Percentiles rank a stretch among this genome's conserved stretches.
These are phyloP conservation scores for Alternaria viburni DNA, from an alignment of 2,329 filamentous ascomycete genomes.

Conservation along the genomic window DNA sequence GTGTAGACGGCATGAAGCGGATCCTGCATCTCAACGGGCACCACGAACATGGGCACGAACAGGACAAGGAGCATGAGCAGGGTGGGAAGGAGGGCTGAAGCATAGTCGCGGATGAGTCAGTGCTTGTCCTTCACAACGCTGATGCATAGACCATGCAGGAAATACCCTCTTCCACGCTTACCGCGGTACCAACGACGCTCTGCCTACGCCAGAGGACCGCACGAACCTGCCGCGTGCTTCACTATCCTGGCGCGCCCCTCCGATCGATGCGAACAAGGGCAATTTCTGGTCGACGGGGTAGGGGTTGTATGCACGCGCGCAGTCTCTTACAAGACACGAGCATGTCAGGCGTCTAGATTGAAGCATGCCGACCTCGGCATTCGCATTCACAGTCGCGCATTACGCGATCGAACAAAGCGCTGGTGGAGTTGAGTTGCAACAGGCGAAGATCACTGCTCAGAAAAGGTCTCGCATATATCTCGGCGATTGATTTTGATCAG, in stretches of 20 bases:
- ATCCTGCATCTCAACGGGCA: constrained; percentile 49
- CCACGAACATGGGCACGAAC: constrained; percentile 10
- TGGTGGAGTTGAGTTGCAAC: no score
- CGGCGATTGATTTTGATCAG: not conserved
- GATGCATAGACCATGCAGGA: not conserved
- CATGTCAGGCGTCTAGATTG: not conserved
- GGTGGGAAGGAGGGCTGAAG: constrained; percentile 17
- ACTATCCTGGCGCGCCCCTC: not conserved
- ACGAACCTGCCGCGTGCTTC: not conserved
- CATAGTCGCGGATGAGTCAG: not conserved
- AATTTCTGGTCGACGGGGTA: not conserved
- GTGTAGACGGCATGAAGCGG: constrained; percentile 54
- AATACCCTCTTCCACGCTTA: not conserved
- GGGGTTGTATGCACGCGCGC: not conserved
- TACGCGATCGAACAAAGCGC: no score
- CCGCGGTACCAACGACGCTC: not conserved
- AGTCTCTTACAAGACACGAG: not conserved
- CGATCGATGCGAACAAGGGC: not conserved
- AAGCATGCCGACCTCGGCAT: not conserved
- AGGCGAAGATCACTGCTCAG: not conserved
- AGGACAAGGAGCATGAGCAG: constrained; percentile 9
- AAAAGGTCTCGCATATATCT: not conserved
- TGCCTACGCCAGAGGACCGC: not conserved
- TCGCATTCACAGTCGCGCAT: not conserved
- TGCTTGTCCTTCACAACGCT: not conserved